A percentile compares a stretch with the other conserved stretches of the same genome.
phyloP scores from a whole-genome alignment of 202 grass and related monocot species.

The Brachypodium distachyon region DNA sequence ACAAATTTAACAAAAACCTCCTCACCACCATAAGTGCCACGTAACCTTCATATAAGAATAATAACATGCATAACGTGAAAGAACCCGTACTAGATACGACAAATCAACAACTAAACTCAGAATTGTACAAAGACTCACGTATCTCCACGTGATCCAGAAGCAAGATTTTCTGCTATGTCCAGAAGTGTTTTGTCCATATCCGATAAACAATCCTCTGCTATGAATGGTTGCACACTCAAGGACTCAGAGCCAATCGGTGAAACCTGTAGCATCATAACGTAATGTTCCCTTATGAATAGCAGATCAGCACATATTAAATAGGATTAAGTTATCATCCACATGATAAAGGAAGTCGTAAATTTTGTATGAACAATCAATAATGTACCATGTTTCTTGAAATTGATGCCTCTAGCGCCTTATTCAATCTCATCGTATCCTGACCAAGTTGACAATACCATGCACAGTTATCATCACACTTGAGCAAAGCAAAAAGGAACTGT shows the following conservation, averaged over 20 bases:
- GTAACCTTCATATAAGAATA: conserved; percentile 50
- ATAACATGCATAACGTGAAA: not conserved
- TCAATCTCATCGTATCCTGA: conserved; percentile 50
- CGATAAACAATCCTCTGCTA: conserved; percentile 39
- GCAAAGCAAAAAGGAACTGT: not conserved
- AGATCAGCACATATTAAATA: too few relatives aligned
- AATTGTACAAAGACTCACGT: conserved; percentile 41
- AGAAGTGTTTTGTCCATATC: conserved; percentile 55
- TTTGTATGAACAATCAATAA: not conserved
- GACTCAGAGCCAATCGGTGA: conserved; percentile 78
- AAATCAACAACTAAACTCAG: conserved; percentile 1
- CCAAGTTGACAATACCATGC: conserved; percentile 27
- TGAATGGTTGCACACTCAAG: conserved; percentile 33
- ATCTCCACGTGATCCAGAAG: conserved; percentile 63
- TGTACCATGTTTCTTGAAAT: conserved; percentile 52
- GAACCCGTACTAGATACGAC: conserved; percentile 4
- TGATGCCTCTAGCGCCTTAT: conserved; percentile 48
- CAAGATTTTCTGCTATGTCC: conserved; percentile 49
- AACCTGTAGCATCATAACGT: conserved; percentile 36
- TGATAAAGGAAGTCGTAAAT: not conserved
- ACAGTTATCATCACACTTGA: conserved; percentile 17
- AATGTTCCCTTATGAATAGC: not conserved
- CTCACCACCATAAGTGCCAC: conserved; percentile 46
- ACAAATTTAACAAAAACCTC: conserved; percentile 68
- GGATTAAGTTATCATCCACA: not conserved